phyloP scores from a whole-genome alignment of 257 asterid genomes.

The Lycium barbarum region DNA sequence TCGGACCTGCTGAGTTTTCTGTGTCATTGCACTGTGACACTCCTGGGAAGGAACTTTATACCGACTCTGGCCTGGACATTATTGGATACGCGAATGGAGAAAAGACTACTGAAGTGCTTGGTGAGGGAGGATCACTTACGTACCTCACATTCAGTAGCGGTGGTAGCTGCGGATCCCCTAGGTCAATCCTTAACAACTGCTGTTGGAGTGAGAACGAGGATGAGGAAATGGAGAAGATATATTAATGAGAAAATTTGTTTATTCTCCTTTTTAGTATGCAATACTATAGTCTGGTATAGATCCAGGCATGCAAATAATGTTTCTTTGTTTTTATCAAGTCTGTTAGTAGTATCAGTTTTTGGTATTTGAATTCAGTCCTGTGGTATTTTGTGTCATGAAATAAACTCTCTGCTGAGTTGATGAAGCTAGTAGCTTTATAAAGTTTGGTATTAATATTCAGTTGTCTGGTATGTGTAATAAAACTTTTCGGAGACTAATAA shows the following conservation, averaged over 20 bases:
- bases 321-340: neutral
- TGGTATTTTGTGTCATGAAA: neutral
- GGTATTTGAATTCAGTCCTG: neutral
- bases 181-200: slow-evolving; percentile 55
- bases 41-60: slow-evolving; percentile 44
- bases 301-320: slow-evolving; percentile 1
- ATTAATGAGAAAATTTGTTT: slow-evolving; percentile 11
- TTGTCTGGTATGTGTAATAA: slow-evolving; percentile 14
- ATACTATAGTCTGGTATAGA: neutral
- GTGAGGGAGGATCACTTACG: slow-evolving; percentile 57
- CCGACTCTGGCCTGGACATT: slow-evolving; percentile 41
- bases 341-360: neutral
- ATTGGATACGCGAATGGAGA: slow-evolving; percentile 59
- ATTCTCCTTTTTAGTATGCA: neutral
- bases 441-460: neutral
- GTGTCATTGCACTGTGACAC: slow-evolving; percentile 62
- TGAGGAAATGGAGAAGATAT: slow-evolving; percentile 26
- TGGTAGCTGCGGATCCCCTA: slow-evolving; percentile 68
- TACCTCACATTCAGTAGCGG: slow-evolving; percentile 55
- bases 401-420: neutral
- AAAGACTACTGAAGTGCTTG: slow-evolving; percentile 55
- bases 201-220: slow-evolving; percentile 44
- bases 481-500: neutral
- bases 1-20: slow-evolving; percentile 70
- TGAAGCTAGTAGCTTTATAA: neutral